Evolutionary conservation across 352 stramenopile genomes (phyloP).

Genomic region (Pseudoperonospora humuli): DNA sequence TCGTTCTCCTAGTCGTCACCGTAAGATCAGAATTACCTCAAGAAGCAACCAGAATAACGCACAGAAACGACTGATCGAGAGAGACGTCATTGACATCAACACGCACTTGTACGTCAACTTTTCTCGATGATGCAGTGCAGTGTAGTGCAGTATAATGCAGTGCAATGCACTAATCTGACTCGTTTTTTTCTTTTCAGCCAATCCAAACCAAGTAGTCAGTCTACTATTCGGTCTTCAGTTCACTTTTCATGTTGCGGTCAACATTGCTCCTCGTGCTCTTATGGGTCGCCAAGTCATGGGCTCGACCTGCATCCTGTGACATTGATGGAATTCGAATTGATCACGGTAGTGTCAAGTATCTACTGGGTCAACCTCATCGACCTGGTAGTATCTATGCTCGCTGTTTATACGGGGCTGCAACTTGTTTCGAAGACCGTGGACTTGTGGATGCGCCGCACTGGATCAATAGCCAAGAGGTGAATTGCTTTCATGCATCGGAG

Average conservation of each 20-base stretch:
- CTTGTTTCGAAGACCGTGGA: slow-evolving; percentile 57
- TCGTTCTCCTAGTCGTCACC: too few species aligned
- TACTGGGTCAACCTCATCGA: slow-evolving; percentile 36
- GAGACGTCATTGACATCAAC: too few species aligned
- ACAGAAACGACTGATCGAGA: too few species aligned
- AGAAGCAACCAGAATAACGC: too few species aligned
- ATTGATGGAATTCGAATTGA: slow-evolving; percentile 37
- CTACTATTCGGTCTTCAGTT: slow-evolving; percentile 4
- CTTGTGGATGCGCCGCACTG: slow-evolving; percentile 45
- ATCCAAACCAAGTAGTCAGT: slow-evolving; percentile 21
- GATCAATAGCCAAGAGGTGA: slow-evolving; percentile 31
- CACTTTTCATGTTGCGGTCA: slow-evolving; percentile 4
- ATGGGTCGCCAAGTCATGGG: slow-evolving; percentile 3
- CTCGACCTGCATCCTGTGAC: slow-evolving; percentile 23
- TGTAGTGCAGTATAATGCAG: too few species aligned
- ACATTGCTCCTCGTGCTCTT: slow-evolving; percentile 12
- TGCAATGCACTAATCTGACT: slow-evolving; percentile 1
- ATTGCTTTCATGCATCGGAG: slow-evolving; percentile 23
- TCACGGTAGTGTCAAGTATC: slow-evolving; percentile 41
- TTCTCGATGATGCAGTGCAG: too few species aligned
- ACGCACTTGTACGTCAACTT: too few species aligned
- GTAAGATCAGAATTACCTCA: too few species aligned
- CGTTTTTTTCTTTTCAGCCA: slow-evolving; percentile 6
- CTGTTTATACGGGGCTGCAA: slow-evolving; percentile 34
- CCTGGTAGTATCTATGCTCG: slow-evolving; percentile 44